These are phyloP conservation scores for Suillus spraguei DNA, from an alignment of 768 basidiomycete species.

Conservation along the genomic window DNA sequence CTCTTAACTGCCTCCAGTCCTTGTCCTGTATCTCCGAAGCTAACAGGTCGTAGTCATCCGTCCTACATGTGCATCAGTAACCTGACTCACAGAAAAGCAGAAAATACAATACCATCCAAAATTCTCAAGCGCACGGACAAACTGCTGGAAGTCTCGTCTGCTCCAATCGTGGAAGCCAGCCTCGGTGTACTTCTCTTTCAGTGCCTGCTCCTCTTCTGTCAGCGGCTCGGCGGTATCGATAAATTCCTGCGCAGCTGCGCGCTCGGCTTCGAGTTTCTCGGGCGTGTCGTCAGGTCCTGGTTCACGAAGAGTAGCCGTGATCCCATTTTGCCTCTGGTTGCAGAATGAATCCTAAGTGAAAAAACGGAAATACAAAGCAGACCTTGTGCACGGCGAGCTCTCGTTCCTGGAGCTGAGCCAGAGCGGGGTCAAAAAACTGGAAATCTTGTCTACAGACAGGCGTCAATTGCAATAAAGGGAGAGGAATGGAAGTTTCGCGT, in stretches of 20 bases:
- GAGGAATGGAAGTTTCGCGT: conserved; percentile 28
- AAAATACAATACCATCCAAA: conserved; percentile 71
- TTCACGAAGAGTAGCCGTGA: conserved; percentile 65
- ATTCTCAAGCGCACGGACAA: conserved; percentile 75
- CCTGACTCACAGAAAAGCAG: background rate
- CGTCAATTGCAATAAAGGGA: background rate
- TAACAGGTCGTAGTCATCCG: conserved; percentile 64
- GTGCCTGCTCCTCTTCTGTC: conserved; percentile 81
- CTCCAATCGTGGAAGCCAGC: conserved; percentile 92
- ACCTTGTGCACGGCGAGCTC: conserved; percentile 85
- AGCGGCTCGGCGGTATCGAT: conserved; percentile 94
- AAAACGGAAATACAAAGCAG: conserved; percentile 3
- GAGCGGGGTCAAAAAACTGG: conserved; percentile 89
- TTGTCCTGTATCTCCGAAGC: conserved; percentile 87
- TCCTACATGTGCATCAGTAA: conserved; percentile 41
- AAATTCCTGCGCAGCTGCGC: conserved; percentile 74
- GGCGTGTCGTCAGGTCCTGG: conserved; percentile 75
- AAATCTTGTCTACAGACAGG: conserved; percentile 74
- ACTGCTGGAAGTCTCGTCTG: conserved; percentile 90
- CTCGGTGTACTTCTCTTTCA: conserved; percentile 76
- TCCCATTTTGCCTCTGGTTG: conserved; percentile 62
- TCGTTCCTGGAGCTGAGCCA: conserved; percentile 82
- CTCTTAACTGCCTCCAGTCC: conserved; percentile 72
- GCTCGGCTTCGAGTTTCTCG: conserved; percentile 84
- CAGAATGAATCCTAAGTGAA: background rate